Conservation (phyloP, 768 basidiomycete genomes). For the Cytidiella melzeri region DNA sequence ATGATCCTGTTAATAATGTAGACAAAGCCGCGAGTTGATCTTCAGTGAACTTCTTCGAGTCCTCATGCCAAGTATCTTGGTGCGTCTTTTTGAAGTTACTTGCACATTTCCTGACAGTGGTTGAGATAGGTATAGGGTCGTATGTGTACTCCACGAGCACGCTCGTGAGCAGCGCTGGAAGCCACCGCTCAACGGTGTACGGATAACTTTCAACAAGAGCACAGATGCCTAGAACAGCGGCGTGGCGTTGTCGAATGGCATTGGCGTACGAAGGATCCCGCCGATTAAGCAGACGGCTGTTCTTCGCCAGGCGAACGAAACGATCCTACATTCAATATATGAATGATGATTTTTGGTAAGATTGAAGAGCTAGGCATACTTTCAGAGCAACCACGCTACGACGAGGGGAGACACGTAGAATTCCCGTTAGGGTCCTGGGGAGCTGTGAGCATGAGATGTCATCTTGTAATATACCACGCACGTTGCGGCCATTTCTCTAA, state of each 20-base stretch:
- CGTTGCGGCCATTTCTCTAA: constrained; percentile 85
- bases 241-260: constrained; percentile 75
- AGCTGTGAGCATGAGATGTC: neutral
- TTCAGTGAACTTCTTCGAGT: constrained; percentile 78
- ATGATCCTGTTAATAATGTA: constrained; percentile 80
- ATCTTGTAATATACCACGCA: constrained; percentile 31
- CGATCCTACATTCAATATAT: constrained; percentile 47
- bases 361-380: constrained; percentile 30
- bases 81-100: constrained; percentile 78
- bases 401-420: constrained; percentile 75
- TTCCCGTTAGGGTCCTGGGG: constrained; percentile 68
- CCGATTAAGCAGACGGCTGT: constrained; percentile 59
- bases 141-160: constrained; percentile 79
- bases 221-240: constrained; percentile 90
- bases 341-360: neutral
- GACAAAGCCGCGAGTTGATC: constrained; percentile 80
- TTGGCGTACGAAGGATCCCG: constrained; percentile 60
- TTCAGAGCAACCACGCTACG: constrained; percentile 71
- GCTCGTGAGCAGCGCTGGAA: constrained; percentile 77
- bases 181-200: constrained; percentile 92
- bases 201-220: constrained; percentile 93
- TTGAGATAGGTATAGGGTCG: constrained; percentile 84
- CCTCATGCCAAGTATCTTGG: constrained; percentile 88
- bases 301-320: constrained; percentile 69
- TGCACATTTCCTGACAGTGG: constrained; percentile 75